Conservation (phyloP, 176 grass and related monocot genomes). For the Alloteropsis semialata region DNA sequence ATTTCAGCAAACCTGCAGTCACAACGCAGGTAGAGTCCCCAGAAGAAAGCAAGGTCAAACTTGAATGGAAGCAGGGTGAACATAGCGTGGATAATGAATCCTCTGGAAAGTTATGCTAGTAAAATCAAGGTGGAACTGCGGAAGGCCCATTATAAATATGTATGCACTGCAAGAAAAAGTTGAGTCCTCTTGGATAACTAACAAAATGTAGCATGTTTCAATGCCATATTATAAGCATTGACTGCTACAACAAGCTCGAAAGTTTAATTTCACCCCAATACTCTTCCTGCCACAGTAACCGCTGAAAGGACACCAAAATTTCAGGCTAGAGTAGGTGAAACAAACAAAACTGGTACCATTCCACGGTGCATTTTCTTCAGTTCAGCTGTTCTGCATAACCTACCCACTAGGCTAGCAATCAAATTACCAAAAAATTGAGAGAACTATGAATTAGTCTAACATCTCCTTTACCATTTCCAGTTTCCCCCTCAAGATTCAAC, state of each 20-base stretch:
- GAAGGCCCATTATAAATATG: background rate
- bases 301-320: background rate
- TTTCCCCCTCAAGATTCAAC: background rate
- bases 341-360: background rate
- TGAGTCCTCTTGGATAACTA: background rate
- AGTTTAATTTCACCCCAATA: background rate
- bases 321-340: background rate
- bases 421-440: background rate
- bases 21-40: background rate
- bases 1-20: background rate
- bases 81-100: background rate
- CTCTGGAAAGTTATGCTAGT: background rate
- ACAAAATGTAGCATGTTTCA: constrained; percentile 14
- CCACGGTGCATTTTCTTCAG: background rate
- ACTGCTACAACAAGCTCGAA: background rate
- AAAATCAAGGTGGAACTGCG: background rate
- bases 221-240: background rate
- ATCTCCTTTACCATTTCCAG: background rate
- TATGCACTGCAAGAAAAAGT: background rate
- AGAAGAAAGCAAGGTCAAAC: background rate
- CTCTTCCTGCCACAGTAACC: background rate
- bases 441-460: background rate
- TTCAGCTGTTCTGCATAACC: background rate
- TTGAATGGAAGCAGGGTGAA: background rate
- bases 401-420: background rate